phyloP scores from a whole-genome alignment of 345 rosid species.

The Hibiscus syriacus region DNA sequence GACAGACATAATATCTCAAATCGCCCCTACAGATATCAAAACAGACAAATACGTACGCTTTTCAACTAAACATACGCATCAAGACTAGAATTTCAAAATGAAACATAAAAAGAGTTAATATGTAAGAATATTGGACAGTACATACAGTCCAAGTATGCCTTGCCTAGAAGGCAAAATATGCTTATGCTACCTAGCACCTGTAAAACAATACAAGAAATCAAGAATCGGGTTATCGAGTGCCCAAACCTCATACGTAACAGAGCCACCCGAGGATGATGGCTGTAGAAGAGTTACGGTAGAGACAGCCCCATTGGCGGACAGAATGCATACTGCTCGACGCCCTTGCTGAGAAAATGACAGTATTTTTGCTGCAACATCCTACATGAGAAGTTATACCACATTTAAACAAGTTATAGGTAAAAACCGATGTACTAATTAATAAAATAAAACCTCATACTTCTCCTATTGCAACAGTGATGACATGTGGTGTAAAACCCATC shows the following conservation, averaged over 20 bases:
- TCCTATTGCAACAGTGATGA: slow-evolving; percentile 61
- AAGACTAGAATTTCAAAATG: not conserved
- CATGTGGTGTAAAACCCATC: slow-evolving; percentile 65
- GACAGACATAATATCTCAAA: slow-evolving; percentile 84
- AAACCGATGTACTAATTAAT: not conserved
- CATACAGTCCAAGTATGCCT: not conserved
- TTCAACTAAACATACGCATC: not conserved
- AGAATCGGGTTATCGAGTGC: slow-evolving; percentile 2
- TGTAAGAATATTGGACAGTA: not conserved
- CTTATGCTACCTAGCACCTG: not conserved
- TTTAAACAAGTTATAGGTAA: not conserved
- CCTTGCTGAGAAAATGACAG: slow-evolving; percentile 82
- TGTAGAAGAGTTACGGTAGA: slow-evolving; percentile 81
- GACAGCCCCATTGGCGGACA: slow-evolving; percentile 94
- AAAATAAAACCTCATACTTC: slow-evolving; percentile 42
- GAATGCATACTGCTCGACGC: slow-evolving; percentile 68
- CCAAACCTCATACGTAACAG: slow-evolving; percentile 86
- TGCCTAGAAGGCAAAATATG: not conserved
- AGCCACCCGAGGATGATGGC: slow-evolving; percentile 68
- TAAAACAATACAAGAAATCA: not conserved
- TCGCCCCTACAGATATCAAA: slow-evolving; percentile 52
- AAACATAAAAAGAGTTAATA: not conserved
- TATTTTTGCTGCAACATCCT: slow-evolving; percentile 85
- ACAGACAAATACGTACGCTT: not conserved
- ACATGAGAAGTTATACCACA: slow-evolving; percentile 8